Evolutionary conservation across 768 basidiomycete genomes (phyloP).

Genomic region (Naematelia aurantialba): DNA sequence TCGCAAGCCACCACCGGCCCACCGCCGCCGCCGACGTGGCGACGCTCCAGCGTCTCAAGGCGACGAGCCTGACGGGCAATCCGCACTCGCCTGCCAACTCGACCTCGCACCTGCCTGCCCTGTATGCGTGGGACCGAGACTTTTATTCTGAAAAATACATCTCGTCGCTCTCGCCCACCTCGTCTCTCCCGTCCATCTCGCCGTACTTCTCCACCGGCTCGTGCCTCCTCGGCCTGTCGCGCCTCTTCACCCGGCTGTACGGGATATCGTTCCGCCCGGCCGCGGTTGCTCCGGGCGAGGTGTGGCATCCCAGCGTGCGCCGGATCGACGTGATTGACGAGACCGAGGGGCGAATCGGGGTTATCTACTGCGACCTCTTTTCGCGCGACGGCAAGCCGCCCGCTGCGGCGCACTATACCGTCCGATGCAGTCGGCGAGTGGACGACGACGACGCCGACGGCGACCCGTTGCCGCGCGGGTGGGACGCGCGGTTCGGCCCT

Average conservation of each 20-base stretch:
- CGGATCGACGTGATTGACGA: constrained; percentile 94
- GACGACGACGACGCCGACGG: constrained; percentile 80
- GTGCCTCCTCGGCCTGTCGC: constrained; percentile 84
- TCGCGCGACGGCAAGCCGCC: constrained; percentile 75
- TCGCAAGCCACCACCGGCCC: constrained; percentile 74
- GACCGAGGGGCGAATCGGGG: constrained; percentile 76
- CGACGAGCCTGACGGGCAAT: constrained; percentile 59
- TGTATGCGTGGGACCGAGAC: constrained; percentile 97
- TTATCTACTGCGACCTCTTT: constrained; percentile 93
- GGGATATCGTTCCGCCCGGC: constrained; percentile 73
- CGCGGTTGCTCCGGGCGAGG: constrained; percentile 68
- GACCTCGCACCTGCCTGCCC: constrained; percentile 52
- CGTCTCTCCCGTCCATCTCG: constrained; percentile 60
- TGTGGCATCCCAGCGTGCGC: constrained; percentile 81
- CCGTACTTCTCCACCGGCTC: constrained; percentile 72
- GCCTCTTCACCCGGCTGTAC: constrained; percentile 79
- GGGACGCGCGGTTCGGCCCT: constrained; percentile 29
- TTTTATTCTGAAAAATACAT: constrained; percentile 63
- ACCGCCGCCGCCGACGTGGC: constrained; percentile 69
- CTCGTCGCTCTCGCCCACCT: constrained; percentile 51
- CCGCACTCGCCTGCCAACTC: constrained; percentile 6
- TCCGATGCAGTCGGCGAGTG: constrained; percentile 84
- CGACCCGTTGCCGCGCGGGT: constrained; percentile 55
- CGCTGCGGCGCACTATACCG: constrained; percentile 96
- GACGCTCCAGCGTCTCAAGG: constrained; percentile 63